A percentile compares a stretch with the other conserved stretches of the same genome.
phyloP scores from a whole-genome alignment of 2,329 filamentous ascomycete species.

The Neonectria coccinea region DNA sequence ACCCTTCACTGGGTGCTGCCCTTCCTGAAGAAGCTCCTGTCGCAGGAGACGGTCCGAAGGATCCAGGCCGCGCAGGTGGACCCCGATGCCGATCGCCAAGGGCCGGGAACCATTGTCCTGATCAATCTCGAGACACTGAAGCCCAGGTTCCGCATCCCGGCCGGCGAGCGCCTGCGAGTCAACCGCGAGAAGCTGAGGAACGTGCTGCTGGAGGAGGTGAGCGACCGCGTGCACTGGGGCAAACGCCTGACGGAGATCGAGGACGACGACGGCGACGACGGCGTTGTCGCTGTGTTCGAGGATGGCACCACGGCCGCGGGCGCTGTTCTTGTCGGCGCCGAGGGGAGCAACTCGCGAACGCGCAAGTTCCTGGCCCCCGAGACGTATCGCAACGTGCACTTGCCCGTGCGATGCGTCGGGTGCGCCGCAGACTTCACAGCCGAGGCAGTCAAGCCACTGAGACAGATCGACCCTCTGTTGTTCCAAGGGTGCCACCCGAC shows the following conservation, averaged over 20 bases:
- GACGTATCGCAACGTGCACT: conserved; percentile 46
- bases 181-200: conserved; percentile 51
- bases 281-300: conserved; percentile 46
- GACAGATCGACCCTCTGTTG: conserved; percentile 64
- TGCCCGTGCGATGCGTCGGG: conserved; percentile 55
- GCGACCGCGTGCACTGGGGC: conserved; percentile 47
- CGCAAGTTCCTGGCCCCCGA: conserved; percentile 50
- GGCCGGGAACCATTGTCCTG: conserved; percentile 55
- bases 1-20: conserved; percentile 69
- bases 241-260: conserved; percentile 49
- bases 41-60: conserved; percentile 35
- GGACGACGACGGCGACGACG: conserved; percentile 29
- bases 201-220: conserved; percentile 46
- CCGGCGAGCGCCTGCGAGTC: conserved; percentile 51
- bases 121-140: conserved; percentile 54
- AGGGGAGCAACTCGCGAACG: conserved; percentile 54
- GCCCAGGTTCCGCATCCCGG: conserved; percentile 54
- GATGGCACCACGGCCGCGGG: conserved; percentile 51
- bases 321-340: conserved; percentile 54
- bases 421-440: conserved; percentile 53
- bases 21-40: conserved; percentile 44
- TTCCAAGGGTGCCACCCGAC: conserved; percentile 66
- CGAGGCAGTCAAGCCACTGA: conserved; percentile 53
- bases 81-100: conserved; percentile 54
- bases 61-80: conserved; percentile 48